phyloP scores from a whole-genome alignment of 2,329 filamentous ascomycete species.

The Onygena corvina region DNA sequence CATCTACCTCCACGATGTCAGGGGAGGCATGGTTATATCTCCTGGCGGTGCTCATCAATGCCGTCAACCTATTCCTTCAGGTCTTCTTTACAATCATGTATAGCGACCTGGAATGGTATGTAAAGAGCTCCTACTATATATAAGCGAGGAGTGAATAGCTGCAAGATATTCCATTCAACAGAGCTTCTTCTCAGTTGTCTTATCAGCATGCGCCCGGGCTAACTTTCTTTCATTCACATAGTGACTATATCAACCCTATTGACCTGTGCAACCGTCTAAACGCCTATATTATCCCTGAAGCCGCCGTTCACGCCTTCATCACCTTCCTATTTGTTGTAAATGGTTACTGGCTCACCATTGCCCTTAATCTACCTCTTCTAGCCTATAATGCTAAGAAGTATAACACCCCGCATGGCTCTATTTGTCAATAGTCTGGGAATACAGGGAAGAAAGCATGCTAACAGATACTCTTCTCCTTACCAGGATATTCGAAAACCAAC shows the following conservation, averaged over 20 bases:
- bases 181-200: background rate
- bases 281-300: conserved; percentile 98
- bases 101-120: conserved; percentile 96
- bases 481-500: conserved; percentile 94
- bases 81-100: conserved; percentile 99
- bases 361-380: conserved; percentile 84
- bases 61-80: conserved; percentile 98
- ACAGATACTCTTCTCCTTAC: conserved; percentile 11
- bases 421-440: background rate
- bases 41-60: conserved; percentile 95
- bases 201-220: background rate
- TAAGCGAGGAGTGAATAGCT: background rate
- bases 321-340: conserved; percentile 96
- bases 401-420: conserved; percentile 24
- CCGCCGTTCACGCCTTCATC: conserved; percentile 89
- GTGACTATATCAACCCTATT: conserved; percentile 99
- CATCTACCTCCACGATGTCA: conserved; percentile 63
- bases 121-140: conserved; percentile 17
- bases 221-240: conserved; percentile 29
- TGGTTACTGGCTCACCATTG: conserved; percentile 89
- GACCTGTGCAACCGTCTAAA: conserved; percentile 99
- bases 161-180: background rate
- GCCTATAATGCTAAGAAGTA: conserved; percentile 98
- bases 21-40: conserved; percentile 98
- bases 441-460: conserved; percentile 13